Base-by-base conservation (phyloP, 495 filamentous ascomycete genomes). In the Podospora tetraspora region DNA sequence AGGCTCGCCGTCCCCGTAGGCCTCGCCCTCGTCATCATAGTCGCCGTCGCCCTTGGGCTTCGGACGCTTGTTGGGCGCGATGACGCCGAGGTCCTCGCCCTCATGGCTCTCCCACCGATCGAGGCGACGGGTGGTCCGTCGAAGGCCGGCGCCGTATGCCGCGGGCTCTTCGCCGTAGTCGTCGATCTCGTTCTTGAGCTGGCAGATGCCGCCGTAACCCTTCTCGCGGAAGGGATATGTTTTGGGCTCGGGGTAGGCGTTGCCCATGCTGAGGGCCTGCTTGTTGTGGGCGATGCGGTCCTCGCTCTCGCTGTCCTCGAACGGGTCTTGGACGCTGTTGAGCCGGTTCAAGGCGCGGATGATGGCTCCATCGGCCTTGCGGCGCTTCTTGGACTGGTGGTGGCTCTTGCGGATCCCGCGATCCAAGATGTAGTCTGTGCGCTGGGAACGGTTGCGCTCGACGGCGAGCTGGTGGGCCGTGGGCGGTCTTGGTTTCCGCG, bases 401-500 rank as follows among this genome's bases (percentile, higher is more conserved):
- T 90, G 87, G 65, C 87, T 82, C 62, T 79, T 82, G 67, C 85
- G 87, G 37, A 93, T 80, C 58, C 91, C 91, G 22, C 90, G 88
- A 71, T 91, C 87, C 32, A 99, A 86, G 59, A 95, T 89, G 73
- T 95, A 92, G 63, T 97, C 90, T 57, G 97, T 91, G 16, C 92
- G 90, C 76, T 95, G 89, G 52, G 89, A 91, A 10, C 96, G 86
- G 75, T 97, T 97, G 60, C 90, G 87, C 72, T 97, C 92, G 4
- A 98, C 91, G 9, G 94, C 95, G 30, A 96, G 83, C 73, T 99
- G 95, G 77, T 99, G 95, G 11, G 92, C 90, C 1, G 95, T 99
- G 22, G 96, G 85, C 4, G 93, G 94, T 7, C 95, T 87, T 3
- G 90, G 87, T 68, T 82, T 85, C 22, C 82, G 73, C 3, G 79